These are phyloP conservation scores for Xylaria polymorpha DNA, from an alignment of 2,329 filamentous ascomycete genomes.

Conservation along the genomic window DNA sequence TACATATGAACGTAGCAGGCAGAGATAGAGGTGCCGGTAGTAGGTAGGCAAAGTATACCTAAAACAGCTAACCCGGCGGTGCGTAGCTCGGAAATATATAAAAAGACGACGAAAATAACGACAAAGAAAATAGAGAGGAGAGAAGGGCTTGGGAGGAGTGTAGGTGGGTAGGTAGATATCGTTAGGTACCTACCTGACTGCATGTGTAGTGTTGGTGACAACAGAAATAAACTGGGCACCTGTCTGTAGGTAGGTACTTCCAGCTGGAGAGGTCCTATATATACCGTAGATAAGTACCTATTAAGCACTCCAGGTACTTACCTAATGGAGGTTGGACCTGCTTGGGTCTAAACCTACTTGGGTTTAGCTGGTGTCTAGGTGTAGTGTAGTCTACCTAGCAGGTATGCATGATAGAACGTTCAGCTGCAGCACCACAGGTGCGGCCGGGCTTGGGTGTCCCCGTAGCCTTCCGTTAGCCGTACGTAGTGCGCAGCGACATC, in stretches of 20 bases:
- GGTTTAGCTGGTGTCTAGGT: too few species aligned
- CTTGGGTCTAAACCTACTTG: too few species aligned
- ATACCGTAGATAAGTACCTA: too few species aligned
- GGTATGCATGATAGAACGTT: not conserved
- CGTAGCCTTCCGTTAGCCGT: not conserved
- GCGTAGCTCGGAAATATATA: not conserved
- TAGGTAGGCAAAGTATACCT: not conserved
- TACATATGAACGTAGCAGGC: not conserved
- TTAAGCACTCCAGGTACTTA: too few species aligned
- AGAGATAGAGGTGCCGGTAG: not conserved
- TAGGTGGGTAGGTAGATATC: too few species aligned
- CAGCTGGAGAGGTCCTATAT: too few species aligned
- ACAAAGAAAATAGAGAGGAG: slow-evolving; percentile 7
- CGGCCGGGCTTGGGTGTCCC: not conserved
- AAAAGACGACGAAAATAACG: not conserved
- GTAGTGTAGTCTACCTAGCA: not conserved
- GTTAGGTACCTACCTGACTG: too few species aligned
- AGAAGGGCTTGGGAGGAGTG: not conserved
- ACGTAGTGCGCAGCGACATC: not conserved
- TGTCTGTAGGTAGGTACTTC: too few species aligned
- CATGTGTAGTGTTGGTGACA: too few species aligned
- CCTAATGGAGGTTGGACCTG: too few species aligned
- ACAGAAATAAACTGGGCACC: not conserved
- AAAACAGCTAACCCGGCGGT: not conserved
- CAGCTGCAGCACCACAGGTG: not conserved